Base-by-base conservation (phyloP, 495 filamentous ascomycete species). In the Thozetella sp. region DNA sequence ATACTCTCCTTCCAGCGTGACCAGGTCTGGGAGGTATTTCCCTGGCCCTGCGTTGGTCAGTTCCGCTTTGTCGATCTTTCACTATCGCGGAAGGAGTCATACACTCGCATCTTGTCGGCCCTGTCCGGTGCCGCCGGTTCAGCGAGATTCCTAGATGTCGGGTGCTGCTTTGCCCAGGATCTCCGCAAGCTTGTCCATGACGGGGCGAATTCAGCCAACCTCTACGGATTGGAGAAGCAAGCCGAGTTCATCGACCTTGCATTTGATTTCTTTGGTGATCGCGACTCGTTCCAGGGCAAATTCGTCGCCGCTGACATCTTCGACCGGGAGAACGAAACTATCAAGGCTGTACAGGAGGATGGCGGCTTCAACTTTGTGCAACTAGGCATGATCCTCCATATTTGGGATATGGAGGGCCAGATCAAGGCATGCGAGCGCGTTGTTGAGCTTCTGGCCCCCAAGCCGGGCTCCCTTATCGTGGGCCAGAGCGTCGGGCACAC, bases 11-110 rank as follows among this genome's bases (percentile, higher is more conserved):
- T 19, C 23, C 58, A 82, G 80, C 75, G 79, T 19, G 74, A 81
- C 48, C 67, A 74, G 19, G 71, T 79, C 30, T 83, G 80, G 72
- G 64, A 64, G 1, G 62, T 80, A n/a, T 76, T 70, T 54, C 80
- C 80, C 2, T 84, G 83, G 58, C 77, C 81, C 19, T 85, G 81
- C 66, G 74, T 85, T 53, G 82, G 83, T 6, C 71, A 73, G 30
- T 83, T 80, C 65, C 71, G 76, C 2, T 86, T 85, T 61, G 67
- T 84, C 2, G 76, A 80, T 13, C 64, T 84, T 30, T 75, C 69
- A 27, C 48, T 58, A 0, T 22, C 45, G 19, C 56, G 56, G 3
- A 48, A 48, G 2, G 46, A 37, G 2, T 48, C 51, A 17, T 58
- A 58, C 26, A 3, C 15, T 2, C 56, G 45, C 46, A n/a, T 58